Conservation (phyloP, 345 rosid species). For the Psidium guajava region DNA sequence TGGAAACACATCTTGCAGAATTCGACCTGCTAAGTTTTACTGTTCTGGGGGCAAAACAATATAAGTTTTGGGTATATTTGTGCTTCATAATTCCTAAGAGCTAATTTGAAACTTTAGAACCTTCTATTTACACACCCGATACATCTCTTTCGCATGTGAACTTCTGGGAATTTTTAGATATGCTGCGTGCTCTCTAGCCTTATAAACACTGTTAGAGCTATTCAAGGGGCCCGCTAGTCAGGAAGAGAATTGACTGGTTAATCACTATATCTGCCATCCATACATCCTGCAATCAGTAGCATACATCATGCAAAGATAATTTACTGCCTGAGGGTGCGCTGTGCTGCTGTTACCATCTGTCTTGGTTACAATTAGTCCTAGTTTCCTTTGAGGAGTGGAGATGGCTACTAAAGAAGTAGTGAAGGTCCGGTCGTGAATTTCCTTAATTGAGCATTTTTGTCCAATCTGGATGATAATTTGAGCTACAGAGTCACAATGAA, state of each 20-base stretch:
- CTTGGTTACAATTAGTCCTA: background rate
- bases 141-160: background rate
- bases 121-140: background rate
- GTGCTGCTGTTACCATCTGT: background rate
- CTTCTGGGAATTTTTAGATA: background rate
- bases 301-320: background rate
- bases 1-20: background rate
- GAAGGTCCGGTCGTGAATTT: background rate
- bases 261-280: background rate
- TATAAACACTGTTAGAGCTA: background rate
- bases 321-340: background rate
- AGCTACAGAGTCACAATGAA: background rate
- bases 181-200: background rate
- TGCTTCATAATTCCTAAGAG: background rate
- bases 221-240: background rate
- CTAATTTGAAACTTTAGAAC: background rate
- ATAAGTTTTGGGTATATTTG: background rate
- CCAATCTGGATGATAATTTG: background rate
- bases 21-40: background rate
- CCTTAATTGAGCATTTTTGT: background rate
- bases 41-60: background rate
- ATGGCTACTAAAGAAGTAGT: background rate
- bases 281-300: background rate
- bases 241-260: background rate
- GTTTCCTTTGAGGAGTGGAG: background rate